Conservation (phyloP, 139 green algal species). For the Marvania coccoides region DNA sequence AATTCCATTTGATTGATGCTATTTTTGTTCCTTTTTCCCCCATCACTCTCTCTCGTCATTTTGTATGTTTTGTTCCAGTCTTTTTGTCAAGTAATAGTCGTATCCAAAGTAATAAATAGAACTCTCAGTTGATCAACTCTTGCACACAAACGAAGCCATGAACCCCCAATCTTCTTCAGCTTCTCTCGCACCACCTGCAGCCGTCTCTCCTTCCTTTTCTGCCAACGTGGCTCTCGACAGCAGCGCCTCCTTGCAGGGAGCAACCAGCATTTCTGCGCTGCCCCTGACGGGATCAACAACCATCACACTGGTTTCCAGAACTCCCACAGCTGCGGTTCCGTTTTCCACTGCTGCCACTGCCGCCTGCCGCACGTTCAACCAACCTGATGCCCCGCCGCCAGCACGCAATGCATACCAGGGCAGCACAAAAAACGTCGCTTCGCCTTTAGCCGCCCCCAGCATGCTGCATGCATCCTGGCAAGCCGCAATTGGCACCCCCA, state of each 20-base stretch:
- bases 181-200: slow-evolving; percentile 11
- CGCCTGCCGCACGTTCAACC: neutral
- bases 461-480: neutral
- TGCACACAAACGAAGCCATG: slow-evolving; percentile 1
- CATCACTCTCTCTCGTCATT: too few species aligned
- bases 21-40: too few species aligned
- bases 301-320: slow-evolving; percentile 1
- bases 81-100: too few species aligned
- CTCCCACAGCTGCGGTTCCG: neutral
- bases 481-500: slow-evolving; percentile 4
- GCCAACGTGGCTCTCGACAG: slow-evolving; percentile 1
- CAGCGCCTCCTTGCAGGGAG: slow-evolving; percentile 8
- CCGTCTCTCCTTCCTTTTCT: neutral
- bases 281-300: slow-evolving; percentile 2
- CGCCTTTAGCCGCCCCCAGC: neutral
- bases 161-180: slow-evolving; percentile 20
- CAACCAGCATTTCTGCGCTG: slow-evolving; percentile 16
- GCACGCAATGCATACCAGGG: slow-evolving; percentile 17
- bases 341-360: neutral
- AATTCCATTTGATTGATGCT: too few species aligned
- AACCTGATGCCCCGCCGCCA: slow-evolving; percentile 5
- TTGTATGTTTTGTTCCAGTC: too few species aligned
- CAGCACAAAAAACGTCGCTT: neutral
- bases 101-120: too few species aligned
- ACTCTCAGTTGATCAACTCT: too few species aligned